Conservation (phyloP, 1,284 basidiomycete genomes). For the Apiotrichum siamense region DNA sequence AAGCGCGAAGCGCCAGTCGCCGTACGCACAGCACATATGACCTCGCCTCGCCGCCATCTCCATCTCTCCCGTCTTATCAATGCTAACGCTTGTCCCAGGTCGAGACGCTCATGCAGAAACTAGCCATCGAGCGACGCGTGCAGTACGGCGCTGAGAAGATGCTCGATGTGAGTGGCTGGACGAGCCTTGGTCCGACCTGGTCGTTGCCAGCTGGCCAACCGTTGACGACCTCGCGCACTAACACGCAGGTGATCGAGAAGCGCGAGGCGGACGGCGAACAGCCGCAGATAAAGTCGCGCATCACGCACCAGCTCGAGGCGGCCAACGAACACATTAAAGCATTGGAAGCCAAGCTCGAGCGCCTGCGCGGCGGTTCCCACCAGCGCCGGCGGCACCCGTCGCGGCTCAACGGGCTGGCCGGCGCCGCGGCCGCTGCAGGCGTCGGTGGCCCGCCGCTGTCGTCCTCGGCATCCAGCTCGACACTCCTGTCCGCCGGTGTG, state of each 20-base stretch:
- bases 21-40: no score
- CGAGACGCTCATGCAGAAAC: constrained; percentile 46
- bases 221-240: no score
- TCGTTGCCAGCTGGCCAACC: no score
- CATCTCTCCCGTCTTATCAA: no score
- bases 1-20: no score
- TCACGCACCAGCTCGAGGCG: constrained; percentile 44
- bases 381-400: constrained; percentile 26
- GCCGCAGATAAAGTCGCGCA: constrained; percentile 38
- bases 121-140: constrained; percentile 50
- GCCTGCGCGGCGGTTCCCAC: constrained; percentile 24
- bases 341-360: constrained; percentile 36
- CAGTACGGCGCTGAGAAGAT: constrained; percentile 54
- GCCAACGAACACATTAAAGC: constrained; percentile 39
- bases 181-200: background rate
- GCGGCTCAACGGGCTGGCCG: constrained; percentile 28
- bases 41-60: background rate
- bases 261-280: constrained; percentile 29
- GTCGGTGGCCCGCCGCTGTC: no score
- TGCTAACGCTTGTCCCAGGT: constrained; percentile 34
- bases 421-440: no score
- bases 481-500: constrained; percentile 21
- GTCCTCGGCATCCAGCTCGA: constrained; percentile 14
- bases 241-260: constrained; percentile 37
- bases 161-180: constrained; percentile 46